Evolutionary conservation across 2,329 filamentous ascomycete species (phyloP).

Genomic region (Clonostachys rhizophaga): DNA sequence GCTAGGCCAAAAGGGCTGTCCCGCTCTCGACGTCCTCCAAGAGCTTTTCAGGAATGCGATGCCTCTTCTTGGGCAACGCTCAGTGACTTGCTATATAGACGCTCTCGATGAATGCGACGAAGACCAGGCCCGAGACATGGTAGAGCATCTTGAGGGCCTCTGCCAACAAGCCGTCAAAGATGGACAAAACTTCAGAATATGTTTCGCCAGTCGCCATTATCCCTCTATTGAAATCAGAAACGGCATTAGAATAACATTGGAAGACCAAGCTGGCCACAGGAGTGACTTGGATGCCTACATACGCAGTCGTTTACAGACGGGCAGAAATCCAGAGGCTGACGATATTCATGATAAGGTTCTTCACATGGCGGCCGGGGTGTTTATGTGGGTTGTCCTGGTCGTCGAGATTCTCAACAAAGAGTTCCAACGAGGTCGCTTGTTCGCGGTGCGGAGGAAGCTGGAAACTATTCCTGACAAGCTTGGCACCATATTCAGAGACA

Average conservation of each 20-base stretch:
- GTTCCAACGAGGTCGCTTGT: not conserved
- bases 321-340: not conserved
- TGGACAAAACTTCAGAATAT: slow-evolving; percentile 20
- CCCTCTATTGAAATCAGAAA: slow-evolving; percentile 26
- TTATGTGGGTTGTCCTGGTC: slow-evolving; percentile 34
- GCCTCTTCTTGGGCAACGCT: slow-evolving; percentile 1
- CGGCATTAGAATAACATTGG: slow-evolving; percentile 14
- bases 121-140: slow-evolving; percentile 32
- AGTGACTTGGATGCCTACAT: slow-evolving; percentile 15
- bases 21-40: not conserved
- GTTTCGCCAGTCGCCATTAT: slow-evolving; percentile 39
- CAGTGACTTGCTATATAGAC: slow-evolving; percentile 15
- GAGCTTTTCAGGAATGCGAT: slow-evolving; percentile 1
- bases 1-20: not conserved
- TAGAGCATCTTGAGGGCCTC: slow-evolving; percentile 33
- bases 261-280: slow-evolving; percentile 13
- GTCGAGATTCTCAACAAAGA: slow-evolving; percentile 24
- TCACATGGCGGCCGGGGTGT: slow-evolving; percentile 19
- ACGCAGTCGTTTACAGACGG: not conserved
- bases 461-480: not conserved
- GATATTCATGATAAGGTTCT: not conserved
- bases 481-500: not conserved
- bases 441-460: not conserved
- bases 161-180: slow-evolving; percentile 15
- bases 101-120: slow-evolving; percentile 45